Evolutionary conservation across 164 flowering plant genomes (phyloP), one percentile per base, ranked within the genome.

Genomic region (Warburgia ugandensis): DNA sequence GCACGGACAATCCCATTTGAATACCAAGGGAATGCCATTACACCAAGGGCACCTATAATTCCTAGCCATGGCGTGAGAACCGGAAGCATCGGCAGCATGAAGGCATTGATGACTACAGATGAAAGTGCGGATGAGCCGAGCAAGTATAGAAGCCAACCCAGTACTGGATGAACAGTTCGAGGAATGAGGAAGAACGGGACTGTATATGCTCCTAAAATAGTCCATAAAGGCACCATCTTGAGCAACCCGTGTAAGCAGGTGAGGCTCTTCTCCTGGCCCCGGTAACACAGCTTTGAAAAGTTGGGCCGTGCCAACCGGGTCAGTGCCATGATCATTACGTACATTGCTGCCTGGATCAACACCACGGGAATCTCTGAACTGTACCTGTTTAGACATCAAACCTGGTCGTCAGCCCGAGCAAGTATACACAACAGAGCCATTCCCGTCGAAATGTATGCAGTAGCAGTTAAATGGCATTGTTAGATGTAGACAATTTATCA

Each of bases 21-120:
- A 58, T 89, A 94, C 81, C 83, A 84, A 23, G 99, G 95, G 58
- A n/a, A 75, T 6, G 90, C 97, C 99, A 94, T 89, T 41, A 82
- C 87, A 9, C 79, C 14, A 46, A 94, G 92, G 1, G 70, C 33
- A 6, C 92, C 95, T 6, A 73, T 41, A 9, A 89, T 76, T 14
- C 76, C 81, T 1, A 86, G 14, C 81, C 75, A 73, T 0, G 92
- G 96, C 6, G 61, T 50, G 9, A 94, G 23, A 23, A 94, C 81
- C 0, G 81, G 69, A 2, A 84, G 35, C 41, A 65, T 53, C 14
- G 99, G 99, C 50, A 94, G 67, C 45, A 83, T 35, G 55, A 89
- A 84, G 2, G 75, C 68, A 23, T 75, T 79, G 21, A 76, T 65
- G 3, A 73, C 72, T 22, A 86, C 47, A 1, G 73, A 79, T 37